phyloP scores from a whole-genome alignment of 1,139 yeast genomes.

The Meyerozyma sp. region DNA sequence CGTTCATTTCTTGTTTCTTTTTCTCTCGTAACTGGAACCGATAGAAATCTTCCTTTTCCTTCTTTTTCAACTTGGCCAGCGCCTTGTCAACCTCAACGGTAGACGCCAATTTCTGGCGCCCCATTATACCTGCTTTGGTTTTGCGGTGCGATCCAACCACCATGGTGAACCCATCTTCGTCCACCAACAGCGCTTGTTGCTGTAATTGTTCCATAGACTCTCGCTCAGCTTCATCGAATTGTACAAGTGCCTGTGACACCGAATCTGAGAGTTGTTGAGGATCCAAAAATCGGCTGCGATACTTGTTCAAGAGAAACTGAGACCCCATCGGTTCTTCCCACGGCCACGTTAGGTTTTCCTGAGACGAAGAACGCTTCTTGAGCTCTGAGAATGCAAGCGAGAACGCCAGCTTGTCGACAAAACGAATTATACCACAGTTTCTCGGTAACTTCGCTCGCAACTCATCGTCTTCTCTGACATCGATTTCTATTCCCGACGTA shows the following conservation, averaged over 20 bases:
- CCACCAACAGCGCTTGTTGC: slow-evolving; percentile 56
- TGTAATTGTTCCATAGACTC: slow-evolving; percentile 57
- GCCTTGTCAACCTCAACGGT: slow-evolving; percentile 42
- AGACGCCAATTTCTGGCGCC: slow-evolving; percentile 44
- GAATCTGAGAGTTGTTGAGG: slow-evolving; percentile 39
- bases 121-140: slow-evolving; percentile 64
- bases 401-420: slow-evolving; percentile 72
- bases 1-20: slow-evolving; percentile 90
- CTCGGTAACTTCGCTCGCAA: slow-evolving; percentile 52
- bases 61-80: slow-evolving; percentile 55
- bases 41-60: slow-evolving; percentile 89
- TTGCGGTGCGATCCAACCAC: slow-evolving; percentile 86
- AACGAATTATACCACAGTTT: slow-evolving; percentile 66
- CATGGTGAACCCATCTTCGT: slow-evolving; percentile 89
- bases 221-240: slow-evolving; percentile 70
- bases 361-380: slow-evolving; percentile 35
- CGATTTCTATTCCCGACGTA: slow-evolving; percentile 53
- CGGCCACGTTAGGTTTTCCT: slow-evolving; percentile 27
- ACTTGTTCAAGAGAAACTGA: slow-evolving; percentile 22
- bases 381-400: slow-evolving; percentile 61
- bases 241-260: slow-evolving; percentile 57
- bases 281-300: slow-evolving; percentile 34
- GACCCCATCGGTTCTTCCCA: slow-evolving; percentile 20
- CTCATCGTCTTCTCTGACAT: slow-evolving; percentile 15
- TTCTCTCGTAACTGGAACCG: slow-evolving; percentile 92